Base-by-base conservation (phyloP, 768 basidiomycete species). In the Galerina sulciceps region DNA sequence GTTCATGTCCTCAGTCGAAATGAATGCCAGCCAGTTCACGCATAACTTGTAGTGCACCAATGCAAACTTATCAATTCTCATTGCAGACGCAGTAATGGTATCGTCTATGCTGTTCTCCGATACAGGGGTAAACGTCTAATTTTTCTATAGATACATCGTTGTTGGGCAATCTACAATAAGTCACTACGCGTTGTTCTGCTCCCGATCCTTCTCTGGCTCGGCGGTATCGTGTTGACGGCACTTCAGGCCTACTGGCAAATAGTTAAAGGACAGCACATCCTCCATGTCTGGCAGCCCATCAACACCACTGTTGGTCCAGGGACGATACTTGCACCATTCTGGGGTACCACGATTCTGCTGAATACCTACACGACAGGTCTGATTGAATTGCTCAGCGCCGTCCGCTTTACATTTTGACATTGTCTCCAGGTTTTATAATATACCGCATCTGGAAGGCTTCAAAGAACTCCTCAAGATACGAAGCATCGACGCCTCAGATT, bases 91-190 rank as follows among this genome's bases (percentile, higher is more conserved):
- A 15, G 52, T 61, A n/a, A 37, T 61, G 23, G 63, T 65, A 31
- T 31, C 26, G 8, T 31, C 8, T 3, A 31, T 31, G 8, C n/a
- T n/a, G 26, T 31, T 31, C 26, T 31, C 4, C 26, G 1, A 4
- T 31, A 31, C 5, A 31, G 26, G 26, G 26, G 8, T 18, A 35
- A 54, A 53, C 4, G n/a, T 17, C 15, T 45, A 11, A 5, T 26
- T 38, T 6, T 10, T n/a, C 2, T 13, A 44, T 35, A 69, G 68
- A 66, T 66, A 23, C 66, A 65, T 45, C 61, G 68, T 14, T 65
- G 63, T 46, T 69, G 66, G 65, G 53, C 63, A 34, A 34, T 67
- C 10, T 69, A 58, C 46, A 35, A 38, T 5, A 63, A 57, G 41
- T 65, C 60, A n/a, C 18, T 18, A 17, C 49, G 42, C 4, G 51